phyloP scores from a whole-genome alignment of 129 eudicot species.

The Centrapalus pauciflorus region DNA sequence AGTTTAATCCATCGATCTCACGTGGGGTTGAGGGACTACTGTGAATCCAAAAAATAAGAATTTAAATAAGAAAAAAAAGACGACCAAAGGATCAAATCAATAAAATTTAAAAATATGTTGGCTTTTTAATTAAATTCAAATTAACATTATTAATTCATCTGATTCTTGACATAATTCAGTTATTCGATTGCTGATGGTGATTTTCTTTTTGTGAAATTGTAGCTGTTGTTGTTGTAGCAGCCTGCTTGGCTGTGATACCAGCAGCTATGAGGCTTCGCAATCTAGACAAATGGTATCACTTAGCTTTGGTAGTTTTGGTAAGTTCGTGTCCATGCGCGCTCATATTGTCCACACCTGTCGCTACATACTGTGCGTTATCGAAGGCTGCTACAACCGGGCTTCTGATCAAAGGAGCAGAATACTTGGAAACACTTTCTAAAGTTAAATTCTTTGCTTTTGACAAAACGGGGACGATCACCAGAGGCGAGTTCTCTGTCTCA shows the following conservation, averaged over 20 bases:
- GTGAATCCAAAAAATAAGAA: too few relatives aligned
- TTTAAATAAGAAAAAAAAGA: too few relatives aligned
- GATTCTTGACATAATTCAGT: neutral
- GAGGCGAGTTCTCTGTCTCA: conserved; percentile 72
- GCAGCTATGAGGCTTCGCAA: conserved; percentile 41
- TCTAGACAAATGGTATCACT: conserved; percentile 59
- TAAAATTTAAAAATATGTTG: neutral
- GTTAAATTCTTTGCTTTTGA: conserved; percentile 77
- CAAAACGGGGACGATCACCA: conserved; percentile 89
- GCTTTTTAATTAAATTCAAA: neutral
- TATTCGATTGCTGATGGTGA: neutral
- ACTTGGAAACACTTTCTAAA: conserved; percentile 74
- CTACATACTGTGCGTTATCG: conserved; percentile 79
- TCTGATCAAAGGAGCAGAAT: conserved; percentile 81
- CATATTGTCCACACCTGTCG: conserved; percentile 89
- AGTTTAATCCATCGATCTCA: too few relatives aligned
- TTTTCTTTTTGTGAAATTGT: conserved; percentile 11
- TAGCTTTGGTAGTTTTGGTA: conserved; percentile 86
- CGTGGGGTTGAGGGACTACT: too few relatives aligned
- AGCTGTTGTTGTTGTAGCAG: conserved; percentile 66
- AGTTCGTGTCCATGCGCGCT: conserved; percentile 99
- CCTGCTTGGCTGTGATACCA: conserved; percentile 61
- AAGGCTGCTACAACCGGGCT: conserved; percentile 85
- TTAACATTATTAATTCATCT: too few relatives aligned
- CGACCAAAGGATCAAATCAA: too few relatives aligned